These are phyloP conservation scores for Termitomyces sp. DNA, from an alignment of 768 basidiomycete species.

Conservation along the genomic window DNA sequence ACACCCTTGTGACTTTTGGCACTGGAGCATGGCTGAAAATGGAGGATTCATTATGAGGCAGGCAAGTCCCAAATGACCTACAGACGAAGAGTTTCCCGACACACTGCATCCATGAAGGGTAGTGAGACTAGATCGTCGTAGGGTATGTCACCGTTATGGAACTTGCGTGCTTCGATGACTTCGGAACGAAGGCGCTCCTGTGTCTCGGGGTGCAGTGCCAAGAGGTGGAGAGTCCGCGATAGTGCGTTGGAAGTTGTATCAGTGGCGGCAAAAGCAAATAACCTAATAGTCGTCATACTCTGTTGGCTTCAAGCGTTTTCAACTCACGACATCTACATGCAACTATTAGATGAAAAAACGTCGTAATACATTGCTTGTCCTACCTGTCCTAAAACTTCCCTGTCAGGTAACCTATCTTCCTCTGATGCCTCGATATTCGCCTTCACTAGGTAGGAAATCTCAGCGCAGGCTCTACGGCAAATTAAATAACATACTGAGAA, in stretches of 20 bases:
- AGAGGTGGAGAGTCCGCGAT: neutral
- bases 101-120: neutral
- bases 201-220: neutral
- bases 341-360: neutral
- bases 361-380: neutral
- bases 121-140: neutral
- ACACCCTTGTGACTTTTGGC: neutral
- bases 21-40: neutral
- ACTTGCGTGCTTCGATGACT: too few species aligned
- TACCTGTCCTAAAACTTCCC: neutral
- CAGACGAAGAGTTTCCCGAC: neutral
- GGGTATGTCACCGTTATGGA: neutral
- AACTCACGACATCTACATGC: neutral
- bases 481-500: neutral
- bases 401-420: constrained; percentile 4
- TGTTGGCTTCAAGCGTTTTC: neutral
- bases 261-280: neutral
- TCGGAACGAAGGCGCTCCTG: too few species aligned
- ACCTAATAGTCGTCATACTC: neutral
- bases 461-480: neutral
- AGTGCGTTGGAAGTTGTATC: neutral
- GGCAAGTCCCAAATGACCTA: neutral
- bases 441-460: neutral
- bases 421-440: constrained; percentile 13
- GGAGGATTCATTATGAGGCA: neutral